Base-by-base conservation (phyloP, 192 early-diverging fungal genomes). In the Gigaspora rosea region DNA sequence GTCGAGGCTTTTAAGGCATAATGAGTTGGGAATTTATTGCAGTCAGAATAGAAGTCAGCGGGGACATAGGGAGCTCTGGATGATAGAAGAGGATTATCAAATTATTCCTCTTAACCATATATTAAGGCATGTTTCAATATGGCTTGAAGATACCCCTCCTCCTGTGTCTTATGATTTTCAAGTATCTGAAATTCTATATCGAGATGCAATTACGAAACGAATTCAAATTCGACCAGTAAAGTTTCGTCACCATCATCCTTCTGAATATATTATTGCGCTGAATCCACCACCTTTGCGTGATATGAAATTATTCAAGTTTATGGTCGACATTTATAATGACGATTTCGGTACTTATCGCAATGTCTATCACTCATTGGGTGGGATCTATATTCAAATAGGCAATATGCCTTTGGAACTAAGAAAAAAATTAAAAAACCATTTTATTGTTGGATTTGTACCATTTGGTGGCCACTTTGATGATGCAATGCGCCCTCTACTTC, bases 401-500 rank as follows among this genome's bases (percentile, higher is more conserved):
- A 69, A 69, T 49, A 69, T 41, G 66, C 41, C 46, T 22, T 48
- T 69, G 47, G 10, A 12, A 0, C 0, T 69, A 16, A n/a, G 66
- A 69, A 41, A 69, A 69, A 15, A n/a, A 16, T 27, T 69, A 48
- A 51, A 69, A 69, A 48, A n/a, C 20, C 66, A 48, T 22, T 69
- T 69, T 50, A 12, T 69, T 27, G 47, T 69, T 9, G 18, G 66
- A 12, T 69, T 69, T 50, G 66, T 69, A 22, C 66, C 18, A 8
- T 69, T 69, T 49, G 66, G 66, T 49, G 66, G 66, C n/a, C 15
- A 69, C 16, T 50, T 69, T 69, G 8, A 12, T 22, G 66, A 69
- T 6, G n/a, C 33, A 32, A 41, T 66, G n/a, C 12, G 33, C 16
- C 64, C 64, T 41, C 33, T 66, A 20, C 16, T 58, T 18, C 36